phyloP scores from a whole-genome alignment of 2,329 filamentous ascomycete species.

The Xylaria arbuscula region DNA sequence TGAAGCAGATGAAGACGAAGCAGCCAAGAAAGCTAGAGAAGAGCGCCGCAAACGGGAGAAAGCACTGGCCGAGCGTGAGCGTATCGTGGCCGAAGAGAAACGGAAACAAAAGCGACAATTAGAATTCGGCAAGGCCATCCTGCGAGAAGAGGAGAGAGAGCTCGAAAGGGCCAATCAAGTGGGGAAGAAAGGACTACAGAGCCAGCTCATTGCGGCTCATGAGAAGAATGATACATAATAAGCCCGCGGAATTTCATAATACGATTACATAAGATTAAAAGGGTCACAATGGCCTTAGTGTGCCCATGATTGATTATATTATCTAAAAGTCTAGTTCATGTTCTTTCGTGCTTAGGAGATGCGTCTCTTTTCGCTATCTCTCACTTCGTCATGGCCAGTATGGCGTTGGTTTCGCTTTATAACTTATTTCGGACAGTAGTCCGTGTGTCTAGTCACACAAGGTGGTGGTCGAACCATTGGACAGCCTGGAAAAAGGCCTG shows the following conservation, averaged over 20 bases:
- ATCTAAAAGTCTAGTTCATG: conserved; percentile 1
- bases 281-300: conserved; percentile 21
- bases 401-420: conserved; percentile 13
- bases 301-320: conserved; percentile 9
- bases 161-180: conserved; percentile 76
- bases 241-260: neutral
- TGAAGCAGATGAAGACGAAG: conserved; percentile 64
- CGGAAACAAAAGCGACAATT: conserved; percentile 68
- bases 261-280: neutral
- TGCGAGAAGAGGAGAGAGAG: conserved; percentile 75
- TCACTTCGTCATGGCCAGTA: neutral
- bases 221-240: conserved; percentile 33
- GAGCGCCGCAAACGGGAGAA: conserved; percentile 70
- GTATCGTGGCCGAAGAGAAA: conserved; percentile 71
- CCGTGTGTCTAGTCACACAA: conserved; percentile 38
- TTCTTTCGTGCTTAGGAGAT: neutral
- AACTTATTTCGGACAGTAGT: conserved; percentile 21
- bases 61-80: conserved; percentile 73
- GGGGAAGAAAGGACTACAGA: conserved; percentile 72
- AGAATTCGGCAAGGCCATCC: conserved; percentile 67
- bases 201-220: conserved; percentile 62
- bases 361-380: neutral
- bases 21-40: conserved; percentile 60
- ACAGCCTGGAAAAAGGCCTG: conserved; percentile 83
- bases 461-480: conserved; percentile 73